Conservation (phyloP, 179 eudicot genomes). For the Camellia oleifera region DNA sequence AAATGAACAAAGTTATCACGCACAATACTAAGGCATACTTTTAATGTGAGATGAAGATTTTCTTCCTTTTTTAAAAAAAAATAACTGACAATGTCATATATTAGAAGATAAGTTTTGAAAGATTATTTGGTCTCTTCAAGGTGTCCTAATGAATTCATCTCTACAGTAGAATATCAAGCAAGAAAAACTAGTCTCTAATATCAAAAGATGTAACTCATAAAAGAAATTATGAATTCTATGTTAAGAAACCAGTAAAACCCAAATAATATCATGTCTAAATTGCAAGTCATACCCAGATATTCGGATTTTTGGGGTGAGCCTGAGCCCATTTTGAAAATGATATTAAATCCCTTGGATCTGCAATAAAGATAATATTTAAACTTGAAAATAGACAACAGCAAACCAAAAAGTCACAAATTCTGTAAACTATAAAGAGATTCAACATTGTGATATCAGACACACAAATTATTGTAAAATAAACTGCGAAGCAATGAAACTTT, state of each 20-base stretch:
- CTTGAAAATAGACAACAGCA: not conserved
- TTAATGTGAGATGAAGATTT: not conserved
- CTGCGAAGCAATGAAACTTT: not conserved
- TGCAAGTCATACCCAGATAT: not conserved
- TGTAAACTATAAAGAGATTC: not conserved
- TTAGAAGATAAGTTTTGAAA: not conserved
- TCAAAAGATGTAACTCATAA: not conserved
- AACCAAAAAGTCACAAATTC: not conserved
- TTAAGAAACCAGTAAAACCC: not conserved
- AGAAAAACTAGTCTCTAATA: constrained; percentile 7
- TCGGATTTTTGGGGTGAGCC: not conserved
- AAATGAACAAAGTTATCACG: not conserved
- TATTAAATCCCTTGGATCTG: too few species aligned
- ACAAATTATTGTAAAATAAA: not conserved
- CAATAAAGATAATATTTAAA: not conserved
- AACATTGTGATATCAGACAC: not conserved
- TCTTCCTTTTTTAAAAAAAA: too few species aligned
- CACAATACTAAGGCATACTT: not conserved
- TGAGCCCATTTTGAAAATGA: not conserved
- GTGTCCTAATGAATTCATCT: not conserved
- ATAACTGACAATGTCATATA: not conserved
- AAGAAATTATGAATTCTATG: not conserved
- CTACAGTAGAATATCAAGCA: not conserved
- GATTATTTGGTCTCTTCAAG: not conserved
- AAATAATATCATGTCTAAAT: not conserved